Percentiles rank a stretch among this genome's conserved stretches.
These are phyloP conservation scores for Hansenula lynferdii DNA, from an alignment of 1,139 yeast genomes.

Conservation along the genomic window DNA sequence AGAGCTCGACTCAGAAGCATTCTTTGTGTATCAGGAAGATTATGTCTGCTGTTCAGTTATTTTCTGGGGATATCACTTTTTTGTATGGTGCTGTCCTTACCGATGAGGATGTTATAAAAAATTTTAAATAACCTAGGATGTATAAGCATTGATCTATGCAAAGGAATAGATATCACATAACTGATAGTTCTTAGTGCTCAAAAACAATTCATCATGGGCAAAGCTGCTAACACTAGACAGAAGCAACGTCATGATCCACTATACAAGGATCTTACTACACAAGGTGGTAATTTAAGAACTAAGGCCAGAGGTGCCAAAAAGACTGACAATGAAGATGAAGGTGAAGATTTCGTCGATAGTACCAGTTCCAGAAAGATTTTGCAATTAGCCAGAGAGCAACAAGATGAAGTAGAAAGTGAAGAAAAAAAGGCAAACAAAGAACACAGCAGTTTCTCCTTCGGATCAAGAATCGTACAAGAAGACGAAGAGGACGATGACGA, in stretches of 20 bases:
- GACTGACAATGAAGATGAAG: conserved; percentile 35
- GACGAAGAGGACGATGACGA: conserved; percentile 32
- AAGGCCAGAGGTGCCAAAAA: conserved; percentile 26
- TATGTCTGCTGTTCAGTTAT: too few relatives aligned
- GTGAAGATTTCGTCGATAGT: conserved; percentile 74
- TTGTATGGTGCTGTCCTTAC: background rate
- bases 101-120: conserved; percentile 3
- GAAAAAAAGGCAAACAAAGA: conserved; percentile 33
- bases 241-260: conserved; percentile 72
- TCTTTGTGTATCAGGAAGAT: too few relatives aligned
- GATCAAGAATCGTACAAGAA: conserved; percentile 27
- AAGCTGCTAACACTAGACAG: conserved; percentile 46
- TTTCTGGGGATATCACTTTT: background rate
- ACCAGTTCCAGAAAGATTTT: conserved; percentile 79
- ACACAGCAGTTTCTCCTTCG: conserved; percentile 21
- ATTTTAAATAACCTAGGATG: conserved; percentile 1
- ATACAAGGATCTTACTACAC: conserved; percentile 67
- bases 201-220: conserved; percentile 47
- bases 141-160: too few relatives aligned
- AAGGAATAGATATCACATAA: too few relatives aligned
- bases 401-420: conserved; percentile 75
- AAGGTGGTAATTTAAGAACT: conserved; percentile 62
- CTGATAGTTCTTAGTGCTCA: background rate
- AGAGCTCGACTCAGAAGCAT: too few relatives aligned
- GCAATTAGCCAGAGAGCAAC: conserved; percentile 87